A percentile compares a stretch with the other conserved stretches of the same genome.
Evolutionary conservation across 306 rosid genomes (phyloP).

Genomic region (Pyrus pyrifolia): DNA sequence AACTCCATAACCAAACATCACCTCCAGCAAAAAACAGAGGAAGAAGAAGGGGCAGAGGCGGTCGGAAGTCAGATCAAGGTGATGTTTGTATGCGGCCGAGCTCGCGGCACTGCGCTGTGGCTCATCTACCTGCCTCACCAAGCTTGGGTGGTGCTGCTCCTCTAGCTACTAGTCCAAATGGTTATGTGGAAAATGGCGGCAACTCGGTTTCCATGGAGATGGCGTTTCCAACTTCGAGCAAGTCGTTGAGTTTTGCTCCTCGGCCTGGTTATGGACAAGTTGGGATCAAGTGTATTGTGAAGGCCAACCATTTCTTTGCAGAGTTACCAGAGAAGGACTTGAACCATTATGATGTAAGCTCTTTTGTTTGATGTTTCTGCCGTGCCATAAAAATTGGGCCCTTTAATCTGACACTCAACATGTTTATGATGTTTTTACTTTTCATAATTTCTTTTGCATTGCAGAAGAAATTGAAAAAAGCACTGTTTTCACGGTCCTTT

Average conservation of each 20-base stretch:
- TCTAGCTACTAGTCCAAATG: slow-evolving; percentile 25
- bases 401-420: slow-evolving; percentile 38
- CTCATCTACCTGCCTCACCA: slow-evolving; percentile 26
- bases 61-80: slow-evolving; percentile 78
- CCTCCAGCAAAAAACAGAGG: slow-evolving; percentile 64
- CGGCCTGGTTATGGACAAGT: slow-evolving; percentile 92
- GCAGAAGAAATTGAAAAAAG: slow-evolving; percentile 28
- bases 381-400: slow-evolving; percentile 25
- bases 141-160: slow-evolving; percentile 16
- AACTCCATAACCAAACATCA: slow-evolving; percentile 48
- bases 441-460: slow-evolving; percentile 22
- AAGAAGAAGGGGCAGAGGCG: slow-evolving; percentile 79
- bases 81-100: slow-evolving; percentile 78
- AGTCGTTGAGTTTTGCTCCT: slow-evolving; percentile 68
- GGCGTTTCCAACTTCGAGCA: slow-evolving; percentile 78
- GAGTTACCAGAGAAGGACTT: slow-evolving; percentile 96
- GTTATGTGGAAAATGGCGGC: slow-evolving; percentile 37
- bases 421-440: slow-evolving; percentile 35
- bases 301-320: slow-evolving; percentile 96
- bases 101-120: slow-evolving; percentile 61
- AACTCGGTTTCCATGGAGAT: slow-evolving; percentile 41
- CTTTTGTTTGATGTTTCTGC: slow-evolving; percentile 18
- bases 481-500: slow-evolving; percentile 42
- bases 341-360: slow-evolving; percentile 93
- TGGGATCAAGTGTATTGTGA: slow-evolving; percentile 88